Evolutionary conservation across 2,329 filamentous ascomycete genomes (phyloP).

Genomic region (Apiospora malaysiana): DNA sequence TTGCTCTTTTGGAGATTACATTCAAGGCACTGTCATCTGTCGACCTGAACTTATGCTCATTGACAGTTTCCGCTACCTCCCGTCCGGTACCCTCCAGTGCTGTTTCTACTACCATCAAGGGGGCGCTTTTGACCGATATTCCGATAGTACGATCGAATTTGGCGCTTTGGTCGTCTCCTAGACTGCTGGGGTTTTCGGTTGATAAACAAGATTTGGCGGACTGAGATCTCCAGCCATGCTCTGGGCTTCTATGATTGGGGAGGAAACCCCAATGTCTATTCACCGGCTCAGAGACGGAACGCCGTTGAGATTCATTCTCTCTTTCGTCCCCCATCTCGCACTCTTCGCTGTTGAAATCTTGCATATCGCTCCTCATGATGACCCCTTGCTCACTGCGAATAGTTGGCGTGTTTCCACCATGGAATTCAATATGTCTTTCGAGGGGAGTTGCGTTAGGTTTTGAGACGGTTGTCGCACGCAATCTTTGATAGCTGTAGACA

Average conservation of each 20-base stretch:
- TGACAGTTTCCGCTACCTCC: neutral
- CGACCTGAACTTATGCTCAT: neutral
- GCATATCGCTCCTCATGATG: conserved; percentile 34
- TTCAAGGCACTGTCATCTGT: neutral
- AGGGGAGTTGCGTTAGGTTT: conserved; percentile 36
- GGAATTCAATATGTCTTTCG: conserved; percentile 36
- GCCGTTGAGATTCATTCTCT: conserved; percentile 24
- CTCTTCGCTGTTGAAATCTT: neutral
- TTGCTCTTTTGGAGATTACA: neutral
- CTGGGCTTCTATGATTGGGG: neutral
- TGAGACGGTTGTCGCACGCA: conserved; percentile 30
- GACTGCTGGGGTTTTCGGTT: neutral
- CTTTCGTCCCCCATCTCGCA: neutral
- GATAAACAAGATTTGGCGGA: neutral
- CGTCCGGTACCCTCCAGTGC: neutral
- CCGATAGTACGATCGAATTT: neutral
- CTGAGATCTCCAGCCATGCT: neutral
- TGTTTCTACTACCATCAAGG: neutral
- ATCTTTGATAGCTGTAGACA: conserved; percentile 34
- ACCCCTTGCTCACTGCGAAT: conserved; percentile 41
- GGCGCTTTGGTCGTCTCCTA: neutral
- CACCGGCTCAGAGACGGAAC: neutral
- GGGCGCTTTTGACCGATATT: neutral
- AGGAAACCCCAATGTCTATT: neutral
- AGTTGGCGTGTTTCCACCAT: conserved; percentile 34